phyloP scores from a whole-genome alignment of 2,329 filamentous ascomycete species.

The Cordyceps fumosorosea region DNA sequence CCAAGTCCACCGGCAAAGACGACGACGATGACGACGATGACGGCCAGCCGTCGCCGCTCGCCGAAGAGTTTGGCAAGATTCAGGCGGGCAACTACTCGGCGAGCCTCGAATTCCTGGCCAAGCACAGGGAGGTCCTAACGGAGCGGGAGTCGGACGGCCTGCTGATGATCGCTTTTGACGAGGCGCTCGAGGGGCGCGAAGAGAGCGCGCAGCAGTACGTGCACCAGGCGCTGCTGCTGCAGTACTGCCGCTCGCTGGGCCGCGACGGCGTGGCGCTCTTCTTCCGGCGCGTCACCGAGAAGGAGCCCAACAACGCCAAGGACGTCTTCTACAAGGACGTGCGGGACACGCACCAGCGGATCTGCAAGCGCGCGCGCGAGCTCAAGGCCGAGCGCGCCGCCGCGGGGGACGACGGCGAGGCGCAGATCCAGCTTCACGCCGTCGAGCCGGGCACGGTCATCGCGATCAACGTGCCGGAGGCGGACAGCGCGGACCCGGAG shows the following conservation, averaged over 20 bases:
- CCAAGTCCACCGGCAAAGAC: conserved; percentile 31
- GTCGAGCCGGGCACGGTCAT: conserved; percentile 91
- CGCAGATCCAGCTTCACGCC: conserved; percentile 96
- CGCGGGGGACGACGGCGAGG: conserved; percentile 63
- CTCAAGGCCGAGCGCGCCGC: conserved; percentile 52
- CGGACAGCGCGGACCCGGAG: conserved; percentile 58
- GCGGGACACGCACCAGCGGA: conserved; percentile 76
- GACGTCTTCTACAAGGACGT: conserved; percentile 92
- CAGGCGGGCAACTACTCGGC: conserved; percentile 65
- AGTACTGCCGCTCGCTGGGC: conserved; percentile 89
- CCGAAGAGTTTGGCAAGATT: conserved; percentile 77
- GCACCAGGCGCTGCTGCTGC: conserved; percentile 84
- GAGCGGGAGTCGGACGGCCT: conserved; percentile 89
- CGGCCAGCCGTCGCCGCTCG: conserved; percentile 68
- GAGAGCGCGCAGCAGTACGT: conserved; percentile 81
- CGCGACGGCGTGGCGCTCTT: conserved; percentile 84
- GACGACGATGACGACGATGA: conserved; percentile 59
- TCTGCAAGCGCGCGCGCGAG: conserved; percentile 69
- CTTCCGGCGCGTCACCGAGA: conserved; percentile 91
- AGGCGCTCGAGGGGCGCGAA: conserved; percentile 60
- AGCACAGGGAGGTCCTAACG: conserved; percentile 69
- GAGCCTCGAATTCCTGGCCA: conserved; percentile 69
- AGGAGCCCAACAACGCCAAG: conserved; percentile 80
- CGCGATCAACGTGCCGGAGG: conserved; percentile 73
- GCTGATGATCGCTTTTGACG: conserved; percentile 85